Evolutionary conservation across 208 protist genomes (phyloP).

Genomic region (Leptomonas pyrrhocoris): DNA sequence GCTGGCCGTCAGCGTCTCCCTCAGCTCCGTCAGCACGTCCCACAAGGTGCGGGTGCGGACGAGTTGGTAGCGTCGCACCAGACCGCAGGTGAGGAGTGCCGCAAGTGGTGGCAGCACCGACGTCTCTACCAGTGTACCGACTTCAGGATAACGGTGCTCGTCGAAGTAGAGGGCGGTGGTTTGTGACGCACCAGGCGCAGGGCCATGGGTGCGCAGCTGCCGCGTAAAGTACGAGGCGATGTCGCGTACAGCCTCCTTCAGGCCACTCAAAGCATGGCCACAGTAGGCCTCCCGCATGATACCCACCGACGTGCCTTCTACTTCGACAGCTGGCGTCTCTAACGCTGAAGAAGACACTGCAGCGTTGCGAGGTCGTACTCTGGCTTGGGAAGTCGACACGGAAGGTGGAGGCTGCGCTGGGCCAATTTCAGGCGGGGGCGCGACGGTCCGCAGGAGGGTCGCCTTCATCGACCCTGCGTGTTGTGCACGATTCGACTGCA

Average conservation of each 20-base stretch:
- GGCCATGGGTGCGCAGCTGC: conserved; percentile 19
- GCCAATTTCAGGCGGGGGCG: neutral
- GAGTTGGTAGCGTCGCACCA: conserved; percentile 36
- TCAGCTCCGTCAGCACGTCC: conserved; percentile 40
- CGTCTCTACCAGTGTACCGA: conserved; percentile 34
- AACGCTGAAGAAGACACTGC: neutral
- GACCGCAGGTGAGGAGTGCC: conserved; percentile 33
- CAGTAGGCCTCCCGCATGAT: neutral
- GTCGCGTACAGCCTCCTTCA: neutral
- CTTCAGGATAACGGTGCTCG: conserved; percentile 35
- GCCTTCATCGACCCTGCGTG: neutral
- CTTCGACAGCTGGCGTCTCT: neutral
- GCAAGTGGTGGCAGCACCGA: conserved; percentile 38
- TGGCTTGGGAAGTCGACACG: neutral
- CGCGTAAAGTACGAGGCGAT: conserved; percentile 40
- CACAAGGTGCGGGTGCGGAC: conserved; percentile 40
- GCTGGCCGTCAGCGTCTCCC: conserved; percentile 27
- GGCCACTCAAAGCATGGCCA: neutral
- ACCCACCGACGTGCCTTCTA: neutral
- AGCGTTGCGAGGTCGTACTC: neutral
- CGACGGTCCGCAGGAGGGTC: neutral
- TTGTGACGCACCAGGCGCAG: neutral
- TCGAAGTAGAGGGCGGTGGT: conserved; percentile 37
- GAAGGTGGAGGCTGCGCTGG: neutral
- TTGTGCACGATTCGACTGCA: neutral